A percentile compares a stretch with the other conserved stretches of the same genome.
phyloP scores from a whole-genome alignment of 495 filamentous ascomycete species.

The Lasiosphaeria hispida region DNA sequence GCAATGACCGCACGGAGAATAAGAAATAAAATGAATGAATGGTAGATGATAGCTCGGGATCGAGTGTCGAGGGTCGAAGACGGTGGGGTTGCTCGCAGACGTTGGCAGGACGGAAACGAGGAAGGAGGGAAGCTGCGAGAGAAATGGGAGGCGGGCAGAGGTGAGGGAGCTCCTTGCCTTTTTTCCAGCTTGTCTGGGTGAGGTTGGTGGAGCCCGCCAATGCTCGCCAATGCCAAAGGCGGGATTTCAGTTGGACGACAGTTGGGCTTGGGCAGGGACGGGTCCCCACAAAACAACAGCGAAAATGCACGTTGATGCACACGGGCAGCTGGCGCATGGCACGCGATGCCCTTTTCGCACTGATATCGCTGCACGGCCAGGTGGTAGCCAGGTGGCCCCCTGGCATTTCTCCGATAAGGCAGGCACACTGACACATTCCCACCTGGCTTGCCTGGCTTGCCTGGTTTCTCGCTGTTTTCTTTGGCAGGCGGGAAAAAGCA shows the following conservation, averaged over 20 bases:
- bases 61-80: background rate
- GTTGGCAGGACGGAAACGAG: background rate
- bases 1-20: no score
- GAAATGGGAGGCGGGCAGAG: background rate
- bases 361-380: background rate
- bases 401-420: background rate
- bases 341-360: background rate
- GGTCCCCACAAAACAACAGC: no score
- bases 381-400: background rate
- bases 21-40: background rate
- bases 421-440: no score
- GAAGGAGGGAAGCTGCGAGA: background rate
- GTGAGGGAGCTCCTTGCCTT: background rate
- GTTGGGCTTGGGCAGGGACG: no score
- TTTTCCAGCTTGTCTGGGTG: background rate
- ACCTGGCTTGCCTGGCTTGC: no score
- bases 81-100: background rate
- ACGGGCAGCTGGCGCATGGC: background rate
- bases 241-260: background rate
- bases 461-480: background rate
- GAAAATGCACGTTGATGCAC: no score
- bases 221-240: no score
- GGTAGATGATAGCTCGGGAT: background rate
- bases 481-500: background rate
- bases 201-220: background rate